phyloP scores from a whole-genome alignment of 371 early-diverging fungal species.

The Mucor lusitanicus region DNA sequence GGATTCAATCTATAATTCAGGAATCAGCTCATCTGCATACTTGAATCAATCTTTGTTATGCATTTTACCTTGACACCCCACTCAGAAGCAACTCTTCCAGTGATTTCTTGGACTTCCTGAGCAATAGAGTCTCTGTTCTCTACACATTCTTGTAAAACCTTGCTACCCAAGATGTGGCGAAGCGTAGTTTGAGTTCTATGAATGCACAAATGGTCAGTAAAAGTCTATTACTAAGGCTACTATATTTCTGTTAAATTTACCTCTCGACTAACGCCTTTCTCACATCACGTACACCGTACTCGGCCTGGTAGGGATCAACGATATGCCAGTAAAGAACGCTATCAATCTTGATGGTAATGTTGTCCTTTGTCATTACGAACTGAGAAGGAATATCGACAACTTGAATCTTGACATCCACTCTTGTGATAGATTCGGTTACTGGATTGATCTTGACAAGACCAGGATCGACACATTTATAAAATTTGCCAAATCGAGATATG shows the following conservation, averaged over 20 bases:
- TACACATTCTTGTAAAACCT: conserved; percentile 71
- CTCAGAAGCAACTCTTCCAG: conserved; percentile 62
- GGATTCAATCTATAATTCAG: conserved; percentile 56
- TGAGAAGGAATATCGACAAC: conserved; percentile 76
- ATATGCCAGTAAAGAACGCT: conserved; percentile 86
- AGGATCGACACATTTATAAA: conserved; percentile 88
- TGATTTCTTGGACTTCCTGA: conserved; percentile 79
- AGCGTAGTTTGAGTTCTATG: conserved; percentile 73
- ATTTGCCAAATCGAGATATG: conserved; percentile 80
- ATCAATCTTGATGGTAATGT: conserved; percentile 81
- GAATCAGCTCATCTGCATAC: neutral
- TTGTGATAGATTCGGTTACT: conserved; percentile 65
- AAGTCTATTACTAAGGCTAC: neutral
- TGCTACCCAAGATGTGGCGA: conserved; percentile 69
- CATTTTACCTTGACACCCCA: conserved; percentile 77
- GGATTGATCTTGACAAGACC: conserved; percentile 80
- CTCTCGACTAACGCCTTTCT: conserved; percentile 76
- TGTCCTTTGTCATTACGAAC: conserved; percentile 88
- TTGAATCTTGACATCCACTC: conserved; percentile 79
- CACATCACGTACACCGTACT: conserved; percentile 77
- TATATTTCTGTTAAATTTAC: conserved; percentile 13
- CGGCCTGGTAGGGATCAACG: conserved; percentile 80
- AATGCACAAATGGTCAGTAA: neutral
- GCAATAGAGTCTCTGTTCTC: conserved; percentile 89
- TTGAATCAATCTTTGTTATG: neutral